Percentiles rank a stretch among this genome's conserved stretches.
Evolutionary conservation across 2,329 filamentous ascomycete species (phyloP).

Genomic region (Aspergillus eucalypticola): DNA sequence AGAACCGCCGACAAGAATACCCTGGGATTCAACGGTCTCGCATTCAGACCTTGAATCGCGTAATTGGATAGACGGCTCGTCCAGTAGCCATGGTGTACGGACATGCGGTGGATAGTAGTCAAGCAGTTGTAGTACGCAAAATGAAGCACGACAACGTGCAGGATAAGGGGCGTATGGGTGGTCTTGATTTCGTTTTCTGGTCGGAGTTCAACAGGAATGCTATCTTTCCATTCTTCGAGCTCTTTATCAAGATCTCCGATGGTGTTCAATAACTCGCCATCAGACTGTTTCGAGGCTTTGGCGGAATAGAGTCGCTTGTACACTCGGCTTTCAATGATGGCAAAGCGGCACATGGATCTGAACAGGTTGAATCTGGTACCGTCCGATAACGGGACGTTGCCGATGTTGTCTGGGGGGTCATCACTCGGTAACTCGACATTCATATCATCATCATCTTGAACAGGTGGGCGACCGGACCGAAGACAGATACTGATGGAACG

Average conservation of each 20-base stretch:
- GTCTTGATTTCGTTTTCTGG: conserved; percentile 96
- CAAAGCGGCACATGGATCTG: conserved; percentile 86
- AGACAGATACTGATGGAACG: conserved; percentile 58
- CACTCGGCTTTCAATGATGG: conserved; percentile 87
- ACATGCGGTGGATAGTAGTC: conserved; percentile 98
- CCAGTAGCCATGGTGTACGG: conserved; percentile 97
- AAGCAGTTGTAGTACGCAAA: conserved; percentile 98
- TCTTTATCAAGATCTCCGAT: conserved; percentile 91
- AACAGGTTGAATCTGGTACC: conserved; percentile 95
- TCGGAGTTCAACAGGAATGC: conserved; percentile 92
- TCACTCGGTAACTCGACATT: conserved; percentile 94
- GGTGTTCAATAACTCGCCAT: conserved; percentile 89
- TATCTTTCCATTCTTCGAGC: conserved; percentile 94
- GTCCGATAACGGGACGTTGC: conserved; percentile 86
- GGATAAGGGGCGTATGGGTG: conserved; percentile 85
- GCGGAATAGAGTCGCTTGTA: conserved; percentile 93
- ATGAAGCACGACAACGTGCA: conserved; percentile 91
- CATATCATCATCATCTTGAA: conserved; percentile 81
- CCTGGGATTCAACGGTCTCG: conserved; percentile 83
- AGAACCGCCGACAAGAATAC: conserved; percentile 92
- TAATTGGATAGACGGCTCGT: conserved; percentile 92
- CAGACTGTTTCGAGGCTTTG: conserved; percentile 85
- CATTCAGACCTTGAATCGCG: conserved; percentile 90
- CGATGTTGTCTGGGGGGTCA: conserved; percentile 86
- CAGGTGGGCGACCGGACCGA: conserved; percentile 69